Conservation (phyloP, 2,329 filamentous ascomycete genomes). For the Pseudocercospora vitis region DNA sequence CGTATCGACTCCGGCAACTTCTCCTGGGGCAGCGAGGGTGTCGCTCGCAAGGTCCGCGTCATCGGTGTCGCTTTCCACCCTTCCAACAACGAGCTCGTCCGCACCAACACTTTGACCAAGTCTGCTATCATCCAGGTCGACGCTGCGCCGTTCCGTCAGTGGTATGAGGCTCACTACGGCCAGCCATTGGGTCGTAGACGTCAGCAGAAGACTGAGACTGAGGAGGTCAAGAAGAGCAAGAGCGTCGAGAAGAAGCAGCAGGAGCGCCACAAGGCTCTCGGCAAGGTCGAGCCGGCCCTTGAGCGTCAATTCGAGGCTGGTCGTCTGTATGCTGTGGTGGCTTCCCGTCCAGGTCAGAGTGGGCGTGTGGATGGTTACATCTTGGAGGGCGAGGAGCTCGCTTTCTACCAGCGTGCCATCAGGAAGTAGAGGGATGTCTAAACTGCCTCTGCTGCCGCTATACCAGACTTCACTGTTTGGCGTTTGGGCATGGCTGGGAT, state of each 20-base stretch:
- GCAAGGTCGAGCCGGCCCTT: constrained; percentile 89
- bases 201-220: constrained; percentile 66
- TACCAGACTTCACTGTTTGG: constrained; percentile 24
- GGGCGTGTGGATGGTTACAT: constrained; percentile 97
- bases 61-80: constrained; percentile 98
- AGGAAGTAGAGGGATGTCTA: constrained; percentile 72
- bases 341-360: constrained; percentile 93
- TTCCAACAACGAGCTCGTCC: constrained; percentile 99
- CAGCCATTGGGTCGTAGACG: constrained; percentile 84
- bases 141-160: constrained; percentile 98
- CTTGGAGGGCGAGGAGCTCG: constrained; percentile 98
- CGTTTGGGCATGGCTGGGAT: constrained; percentile 29
- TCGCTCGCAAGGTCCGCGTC: constrained; percentile 98
- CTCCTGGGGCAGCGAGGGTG: constrained; percentile 96
- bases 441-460: constrained; percentile 4
- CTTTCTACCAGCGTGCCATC: constrained; percentile 99
- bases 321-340: constrained; percentile 90
- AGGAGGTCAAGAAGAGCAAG: constrained; percentile 88
- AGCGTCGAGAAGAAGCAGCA: constrained; percentile 95
- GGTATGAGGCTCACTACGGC: constrained; percentile 99
- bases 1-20: constrained; percentile 99
- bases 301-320: constrained; percentile 99
- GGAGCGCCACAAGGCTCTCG: constrained; percentile 72
- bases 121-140: constrained; percentile 98
- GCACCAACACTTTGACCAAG: constrained; percentile 99